A percentile compares a stretch with the other conserved stretches of the same genome.
Evolutionary conservation across 129 eudicot species (phyloP).

Genomic region (Calendula officinalis): DNA sequence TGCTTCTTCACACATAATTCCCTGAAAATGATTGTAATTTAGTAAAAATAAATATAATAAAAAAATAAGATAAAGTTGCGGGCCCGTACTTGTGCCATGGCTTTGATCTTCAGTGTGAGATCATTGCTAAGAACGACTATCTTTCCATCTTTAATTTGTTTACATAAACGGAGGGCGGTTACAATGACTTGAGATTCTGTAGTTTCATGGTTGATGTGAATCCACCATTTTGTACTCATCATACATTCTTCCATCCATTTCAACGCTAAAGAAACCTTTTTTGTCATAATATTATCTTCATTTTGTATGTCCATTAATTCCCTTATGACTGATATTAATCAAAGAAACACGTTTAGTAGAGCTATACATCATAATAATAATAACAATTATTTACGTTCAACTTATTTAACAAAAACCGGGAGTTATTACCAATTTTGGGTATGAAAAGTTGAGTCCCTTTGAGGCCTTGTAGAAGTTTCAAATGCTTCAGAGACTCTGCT

Average conservation of each 20-base stretch:
- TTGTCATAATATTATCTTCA: constrained; percentile 46
- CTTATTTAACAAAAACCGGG: not conserved
- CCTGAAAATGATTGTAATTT: constrained; percentile 39
- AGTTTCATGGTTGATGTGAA: constrained; percentile 56
- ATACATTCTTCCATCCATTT: constrained; percentile 75
- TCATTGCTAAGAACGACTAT: constrained; percentile 69
- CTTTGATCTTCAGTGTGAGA: constrained; percentile 74
- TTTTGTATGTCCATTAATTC: constrained; percentile 67
- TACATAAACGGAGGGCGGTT: constrained; percentile 51
- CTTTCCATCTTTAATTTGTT: constrained; percentile 43
- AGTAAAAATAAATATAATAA: not conserved
- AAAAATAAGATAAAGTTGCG: not conserved
- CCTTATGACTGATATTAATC: constrained; percentile 50
- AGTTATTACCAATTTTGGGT: constrained; percentile 68
- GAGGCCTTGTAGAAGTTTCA: constrained; percentile 80
- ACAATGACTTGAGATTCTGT: constrained; percentile 57
- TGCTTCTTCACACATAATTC: constrained; percentile 75
- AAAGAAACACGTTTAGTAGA: not conserved
- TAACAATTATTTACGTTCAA: not conserved
- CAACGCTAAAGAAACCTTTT: constrained; percentile 59
- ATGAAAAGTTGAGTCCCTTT: constrained; percentile 67
- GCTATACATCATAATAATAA: too few species aligned
- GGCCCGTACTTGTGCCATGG: constrained; percentile 85
- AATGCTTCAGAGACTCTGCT: constrained; percentile 60
- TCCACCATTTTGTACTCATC: constrained; percentile 69